Evolutionary conservation across 2,329 filamentous ascomycete species (phyloP).

Genomic region (Botrytis pseudocinerea): DNA sequence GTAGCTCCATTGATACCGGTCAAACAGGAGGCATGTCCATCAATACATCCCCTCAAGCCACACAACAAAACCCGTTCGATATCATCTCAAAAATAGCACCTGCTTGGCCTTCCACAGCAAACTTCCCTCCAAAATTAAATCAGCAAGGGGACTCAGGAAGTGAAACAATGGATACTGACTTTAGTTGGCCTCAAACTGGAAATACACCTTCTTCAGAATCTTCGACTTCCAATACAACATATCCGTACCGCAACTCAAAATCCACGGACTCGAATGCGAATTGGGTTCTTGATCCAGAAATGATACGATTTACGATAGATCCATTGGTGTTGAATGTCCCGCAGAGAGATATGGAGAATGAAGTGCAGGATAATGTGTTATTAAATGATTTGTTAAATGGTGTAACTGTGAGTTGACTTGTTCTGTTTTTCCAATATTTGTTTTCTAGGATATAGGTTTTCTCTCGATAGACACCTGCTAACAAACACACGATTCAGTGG

Average conservation of each 20-base stretch:
- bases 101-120: background rate
- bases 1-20: background rate
- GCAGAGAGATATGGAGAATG: background rate
- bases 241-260: conserved; percentile 7
- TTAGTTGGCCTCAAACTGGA: conserved; percentile 1
- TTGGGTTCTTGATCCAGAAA: background rate
- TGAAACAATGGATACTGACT: conserved; percentile 20
- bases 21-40: background rate
- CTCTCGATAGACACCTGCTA: background rate
- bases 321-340: background rate
- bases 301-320: background rate
- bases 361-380: background rate
- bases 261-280: background rate
- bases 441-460: background rate
- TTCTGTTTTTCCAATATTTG: too few relatives aligned
- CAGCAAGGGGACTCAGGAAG: conserved; percentile 4
- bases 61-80: background rate
- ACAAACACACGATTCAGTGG: background rate
- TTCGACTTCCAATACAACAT: conserved; percentile 15
- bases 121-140: background rate
- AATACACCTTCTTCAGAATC: conserved; percentile 26
- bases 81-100: background rate
- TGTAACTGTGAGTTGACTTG: background rate
- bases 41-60: background rate
- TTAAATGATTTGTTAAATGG: conserved; percentile 2